Evolutionary conservation across 75 land plant species (phyloP).

Genomic region (Cryptomeria japonica): DNA sequence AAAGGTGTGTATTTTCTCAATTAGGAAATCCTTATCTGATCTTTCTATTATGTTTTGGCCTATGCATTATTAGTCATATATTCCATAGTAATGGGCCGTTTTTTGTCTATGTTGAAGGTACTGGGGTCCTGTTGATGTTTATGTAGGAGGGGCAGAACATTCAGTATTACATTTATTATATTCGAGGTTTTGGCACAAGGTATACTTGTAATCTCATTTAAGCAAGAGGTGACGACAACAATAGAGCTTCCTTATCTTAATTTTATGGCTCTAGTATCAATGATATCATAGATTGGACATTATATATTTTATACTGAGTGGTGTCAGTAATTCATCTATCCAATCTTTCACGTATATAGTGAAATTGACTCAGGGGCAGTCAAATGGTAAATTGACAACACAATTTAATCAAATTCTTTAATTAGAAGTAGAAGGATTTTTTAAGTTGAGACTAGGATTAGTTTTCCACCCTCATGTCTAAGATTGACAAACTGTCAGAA

Average conservation of each 20-base stretch:
- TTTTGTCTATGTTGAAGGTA: conserved; percentile 51
- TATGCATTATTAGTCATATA: background rate
- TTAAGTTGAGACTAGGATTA: background rate
- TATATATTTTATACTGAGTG: background rate
- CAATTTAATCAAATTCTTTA: background rate
- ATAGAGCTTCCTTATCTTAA: background rate
- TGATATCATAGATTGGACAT: background rate
- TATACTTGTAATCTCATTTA: conserved; percentile 12
- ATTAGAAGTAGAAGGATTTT: background rate
- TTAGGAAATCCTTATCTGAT: background rate
- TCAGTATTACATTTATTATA: conserved; percentile 93
- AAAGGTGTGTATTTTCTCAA: background rate
- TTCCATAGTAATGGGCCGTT: background rate
- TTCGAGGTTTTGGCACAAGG: conserved; percentile 99
- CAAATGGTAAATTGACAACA: background rate
- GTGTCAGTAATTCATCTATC: background rate
- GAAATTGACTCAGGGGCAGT: background rate
- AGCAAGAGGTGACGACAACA: background rate
- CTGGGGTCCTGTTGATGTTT: conserved; percentile 95
- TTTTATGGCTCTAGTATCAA: background rate
- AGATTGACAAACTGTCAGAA: background rate
- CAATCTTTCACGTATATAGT: background rate
- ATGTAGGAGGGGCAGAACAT: conserved; percentile 98
- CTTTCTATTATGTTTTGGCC: background rate
- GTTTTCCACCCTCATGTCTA: background rate